Base-by-base conservation (phyloP, 352 stramenopile species). In the Phytopythium kandeliae region DNA sequence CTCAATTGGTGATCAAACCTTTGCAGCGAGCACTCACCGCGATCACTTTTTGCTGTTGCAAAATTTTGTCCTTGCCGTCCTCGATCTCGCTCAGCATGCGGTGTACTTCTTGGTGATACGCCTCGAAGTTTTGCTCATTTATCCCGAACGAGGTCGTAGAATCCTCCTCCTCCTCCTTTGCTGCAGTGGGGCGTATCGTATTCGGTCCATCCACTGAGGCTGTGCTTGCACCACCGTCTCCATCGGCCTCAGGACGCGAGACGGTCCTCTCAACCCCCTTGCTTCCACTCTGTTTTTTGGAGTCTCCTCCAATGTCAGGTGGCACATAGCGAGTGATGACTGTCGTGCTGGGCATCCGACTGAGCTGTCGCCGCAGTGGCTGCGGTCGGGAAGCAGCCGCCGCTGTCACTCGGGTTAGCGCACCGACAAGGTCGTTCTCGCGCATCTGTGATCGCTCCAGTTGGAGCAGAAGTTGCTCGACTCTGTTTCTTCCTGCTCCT, bases 1-100 rank as follows among this genome's bases (percentile, higher is more conserved):
- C n/a, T n/a, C n/a, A n/a, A n/a, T 17, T n/a, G 17, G 36, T 28
- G 16, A 47, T 4, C 12, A 46, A 45, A 51, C 10, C 33, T 51
- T n/a, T 19, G 21, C 12, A 6, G 4, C 22, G n/a, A 44, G 15
- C 41, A 53, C 62, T 47, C 55, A 91, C 79, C 48, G 59, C 55
- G 31, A 85, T 85, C 16, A 73, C 62, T 77, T 86, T 92, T 35
- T 88, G 69, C 47, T 87, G 78, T 46, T 86, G 88, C 37, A 67
- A 44, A 22, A 63, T 59, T 28, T 74, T 70, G 34, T 74, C 72
- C 36, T 86, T 82, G 13, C 59, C 65, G 36, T 84, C 71, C 40
- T 89, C 76, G 21, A 89, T 71, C 54, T 92, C 78, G 0, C 62
- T 60, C 28, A 88, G 62, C 60, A 89, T 74, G 15, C 70, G 66